Evolutionary conservation across 1,139 yeast genomes (phyloP).

Genomic region (Geotrichum aggregatum): DNA sequence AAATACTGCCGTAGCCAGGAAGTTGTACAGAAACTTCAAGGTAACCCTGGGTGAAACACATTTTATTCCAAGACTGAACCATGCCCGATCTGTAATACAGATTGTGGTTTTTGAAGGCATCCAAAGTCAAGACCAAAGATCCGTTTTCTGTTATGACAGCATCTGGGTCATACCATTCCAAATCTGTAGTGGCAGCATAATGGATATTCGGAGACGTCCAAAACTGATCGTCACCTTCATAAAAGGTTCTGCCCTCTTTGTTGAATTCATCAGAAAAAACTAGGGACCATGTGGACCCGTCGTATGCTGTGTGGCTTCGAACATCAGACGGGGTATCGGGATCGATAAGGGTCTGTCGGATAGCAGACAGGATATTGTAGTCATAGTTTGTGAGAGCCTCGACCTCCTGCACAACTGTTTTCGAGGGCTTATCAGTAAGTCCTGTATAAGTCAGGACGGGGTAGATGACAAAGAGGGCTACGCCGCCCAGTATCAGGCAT

Average conservation of each 20-base stretch:
- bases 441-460: conserved; percentile 79
- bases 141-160: conserved; percentile 69
- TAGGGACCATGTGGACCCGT: conserved; percentile 63
- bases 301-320: conserved; percentile 42
- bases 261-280: conserved; percentile 83
- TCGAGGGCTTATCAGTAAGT: conserved; percentile 36
- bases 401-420: conserved; percentile 19
- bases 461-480: conserved; percentile 61
- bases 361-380: conserved; percentile 58
- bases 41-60: conserved; percentile 75
- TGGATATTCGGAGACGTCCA: conserved; percentile 73
- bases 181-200: conserved; percentile 74
- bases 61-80: conserved; percentile 79
- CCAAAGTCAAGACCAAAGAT: conserved; percentile 60
- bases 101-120: conserved; percentile 67
- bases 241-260: conserved; percentile 77
- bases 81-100: conserved; percentile 76
- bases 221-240: conserved; percentile 78
- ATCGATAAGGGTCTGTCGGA: conserved; percentile 62
- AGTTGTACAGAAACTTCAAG: conserved; percentile 65
- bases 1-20: conserved; percentile 64
- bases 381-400: conserved; percentile 53
- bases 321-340: conserved; percentile 72
- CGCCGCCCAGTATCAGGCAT: conserved; percentile 53
- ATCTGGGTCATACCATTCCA: conserved; percentile 89